Conservation (phyloP, 2,329 filamentous ascomycete genomes). For the Aureobasidium musti region DNA sequence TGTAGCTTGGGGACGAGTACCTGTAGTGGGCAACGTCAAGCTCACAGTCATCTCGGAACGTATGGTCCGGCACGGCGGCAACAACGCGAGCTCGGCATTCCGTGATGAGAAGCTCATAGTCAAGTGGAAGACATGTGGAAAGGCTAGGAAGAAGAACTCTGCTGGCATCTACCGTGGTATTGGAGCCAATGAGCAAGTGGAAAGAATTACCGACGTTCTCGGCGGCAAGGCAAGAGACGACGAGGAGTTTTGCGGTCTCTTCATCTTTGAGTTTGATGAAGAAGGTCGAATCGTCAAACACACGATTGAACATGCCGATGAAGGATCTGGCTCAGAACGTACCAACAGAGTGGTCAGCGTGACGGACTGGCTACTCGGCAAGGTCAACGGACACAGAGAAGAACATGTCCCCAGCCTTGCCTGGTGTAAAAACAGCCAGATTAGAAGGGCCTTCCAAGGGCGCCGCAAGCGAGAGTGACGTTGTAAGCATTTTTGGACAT, state of each 20-base stretch:
- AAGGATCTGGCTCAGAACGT: conserved; percentile 78
- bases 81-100: conserved; percentile 41
- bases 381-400: conserved; percentile 59
- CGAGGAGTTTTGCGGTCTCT: conserved; percentile 84
- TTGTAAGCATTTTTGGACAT: conserved; percentile 7
- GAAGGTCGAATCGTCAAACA: conserved; percentile 82
- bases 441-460: conserved; percentile 25
- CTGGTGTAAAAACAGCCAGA: conserved; percentile 39
- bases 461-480: conserved; percentile 1
- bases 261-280: conserved; percentile 92
- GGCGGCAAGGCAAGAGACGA: conserved; percentile 58
- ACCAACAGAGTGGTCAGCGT: conserved; percentile 84
- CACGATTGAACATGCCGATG: conserved; percentile 90
- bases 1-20: conserved; percentile 91
- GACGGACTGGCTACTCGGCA: conserved; percentile 91
- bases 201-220: conserved; percentile 59
- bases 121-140: conserved; percentile 75
- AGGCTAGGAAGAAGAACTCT: conserved; percentile 50
- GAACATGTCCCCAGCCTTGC: conserved; percentile 47
- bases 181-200: conserved; percentile 50
- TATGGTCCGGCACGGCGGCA: conserved; percentile 65
- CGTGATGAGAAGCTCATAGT: conserved; percentile 81
- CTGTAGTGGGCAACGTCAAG: conserved; percentile 84
- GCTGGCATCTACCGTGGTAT: conserved; percentile 49
- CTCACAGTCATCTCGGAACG: conserved; percentile 87